Evolutionary conservation across 108 stramenopile genomes (phyloP), one percentile per base, ranked within the genome.

Genomic region (Nannochloropsis salina): DNA sequence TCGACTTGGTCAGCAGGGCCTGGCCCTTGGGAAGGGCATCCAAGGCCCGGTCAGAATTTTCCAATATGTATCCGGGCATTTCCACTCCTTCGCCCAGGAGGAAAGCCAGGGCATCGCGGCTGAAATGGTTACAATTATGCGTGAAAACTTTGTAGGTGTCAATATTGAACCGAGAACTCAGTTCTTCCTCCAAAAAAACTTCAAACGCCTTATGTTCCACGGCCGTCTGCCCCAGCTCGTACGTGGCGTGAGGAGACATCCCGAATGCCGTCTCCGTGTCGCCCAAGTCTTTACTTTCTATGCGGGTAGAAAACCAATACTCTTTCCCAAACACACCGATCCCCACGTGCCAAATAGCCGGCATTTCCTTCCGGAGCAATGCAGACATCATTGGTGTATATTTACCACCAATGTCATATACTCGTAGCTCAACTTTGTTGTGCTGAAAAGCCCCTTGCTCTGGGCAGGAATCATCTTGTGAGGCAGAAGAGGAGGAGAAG

Each of bases 71-170:
- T 4, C 20, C 15, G 61, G 61, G 61, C 61, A 74, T 74, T n/a
- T 74, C 61, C 61, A 74, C 61, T 1, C n/a, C n/a, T n/a, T n/a
- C 61, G 20, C 61, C 61, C 1, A 74, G 15, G 20, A 74, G n/a
- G n/a, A 74, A 74, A 4, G 61, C 61, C 61, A 74, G n/a, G 20
- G 61, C 61, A 74, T 74, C 61, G 20, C 61, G 61, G 61, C 61
- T 74, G 61, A 74, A 74, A 74, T 74, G 61, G n/a, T 74, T 74
- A 74, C 61, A 74, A 74, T 74, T 74, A 74, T 74, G 61, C 61
- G 61, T 74, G 61, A 74, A 74, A 74, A 74, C 61, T n/a, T 74
- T 74, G 61, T 74, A 74, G 4, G 61, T 74, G 6, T 74, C 61
- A 6, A 74, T 74, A 8, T 74, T 74, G n/a, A 74, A 74, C n/a